Base-by-base conservation (phyloP, 306 rosid species). In the Vigna angularis region DNA sequence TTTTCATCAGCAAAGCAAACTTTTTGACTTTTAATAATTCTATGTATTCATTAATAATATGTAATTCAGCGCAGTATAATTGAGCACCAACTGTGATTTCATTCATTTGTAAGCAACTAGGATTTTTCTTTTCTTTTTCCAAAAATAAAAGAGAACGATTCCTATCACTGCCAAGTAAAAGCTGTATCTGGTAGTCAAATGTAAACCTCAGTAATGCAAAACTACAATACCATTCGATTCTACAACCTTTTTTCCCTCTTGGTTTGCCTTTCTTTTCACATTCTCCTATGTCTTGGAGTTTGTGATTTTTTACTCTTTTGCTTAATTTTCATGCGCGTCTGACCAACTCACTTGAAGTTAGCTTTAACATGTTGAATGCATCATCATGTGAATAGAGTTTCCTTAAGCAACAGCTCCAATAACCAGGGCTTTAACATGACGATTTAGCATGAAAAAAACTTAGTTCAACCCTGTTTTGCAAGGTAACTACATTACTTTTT, bases 331-430 rank as follows among this genome's bases (percentile, higher is more conserved):
- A 36, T 56, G 78, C 30, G 61, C 52, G 42, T 70, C 17, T n/a
- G 44, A 32, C 65, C 56, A 44, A 49, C 48, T 63, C 72, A 56
- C 57, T 22, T 48, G 66, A 66, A 77, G 67, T 68, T 77, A 36
- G 71, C 79, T 77, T 65, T 65, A 77, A 55, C 59, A 48, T 1
- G 65, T 70, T 52, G 53, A 53, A 48, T 55, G 57, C 50, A 22
- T 76, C 64, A 63, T 63, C 64, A 56, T 55, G 30, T 55, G 57
- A 30, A n/a, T 62, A 69, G 62, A 76, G 61, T 70, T 70, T 20
- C 32, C 79, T 75, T 84, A 57, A 75, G 16, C 72, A 84, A 79
- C 56, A 76, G 36, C 45, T 72, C 79, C 79, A 76, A 71, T 66
- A 73, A 66, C 53, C 49, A 67, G 52, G 73, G 75, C 83, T 81